Evolutionary conservation across 2,329 filamentous ascomycete genomes (phyloP).

Genomic region (Microsporum audouinii): DNA sequence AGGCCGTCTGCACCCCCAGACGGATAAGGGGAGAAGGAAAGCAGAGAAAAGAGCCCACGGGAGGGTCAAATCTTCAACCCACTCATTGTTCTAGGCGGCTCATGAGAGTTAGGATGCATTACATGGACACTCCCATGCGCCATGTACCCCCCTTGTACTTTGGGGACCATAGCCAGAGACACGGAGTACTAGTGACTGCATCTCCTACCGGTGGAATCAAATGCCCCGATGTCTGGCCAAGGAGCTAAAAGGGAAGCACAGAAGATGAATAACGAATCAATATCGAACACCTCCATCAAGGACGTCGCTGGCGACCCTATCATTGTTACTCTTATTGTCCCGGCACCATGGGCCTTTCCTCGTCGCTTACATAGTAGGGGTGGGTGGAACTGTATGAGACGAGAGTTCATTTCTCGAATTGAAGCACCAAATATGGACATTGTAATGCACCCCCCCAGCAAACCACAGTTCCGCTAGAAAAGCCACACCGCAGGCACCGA

Average conservation of each 20-base stretch:
- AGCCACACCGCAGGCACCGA: not conserved
- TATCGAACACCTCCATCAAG: not conserved
- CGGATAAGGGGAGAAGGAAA: not conserved
- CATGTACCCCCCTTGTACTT: not conserved
- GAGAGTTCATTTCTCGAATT: not conserved
- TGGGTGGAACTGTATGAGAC: not conserved
- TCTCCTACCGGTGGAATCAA: not conserved
- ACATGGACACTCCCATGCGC: not conserved
- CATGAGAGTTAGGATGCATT: not conserved
- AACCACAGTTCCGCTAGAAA: conserved; percentile 6
- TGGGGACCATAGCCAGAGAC: not conserved
- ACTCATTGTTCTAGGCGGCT: not conserved
- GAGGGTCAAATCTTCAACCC: not conserved
- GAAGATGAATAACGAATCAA: not conserved
- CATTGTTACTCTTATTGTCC: not conserved
- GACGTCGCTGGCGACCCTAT: not conserved
- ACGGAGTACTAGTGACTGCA: not conserved
- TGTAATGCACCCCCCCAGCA: not conserved
- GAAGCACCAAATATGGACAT: conserved; percentile 1
- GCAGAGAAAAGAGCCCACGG: not conserved
- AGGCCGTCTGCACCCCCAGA: no score
- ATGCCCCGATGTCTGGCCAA: not conserved
- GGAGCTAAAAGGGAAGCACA: not conserved
- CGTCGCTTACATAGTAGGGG: not conserved
- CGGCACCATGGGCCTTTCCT: not conserved